Conservation (phyloP, 2,329 filamentous ascomycete genomes). For the Fusarium hainanense region DNA sequence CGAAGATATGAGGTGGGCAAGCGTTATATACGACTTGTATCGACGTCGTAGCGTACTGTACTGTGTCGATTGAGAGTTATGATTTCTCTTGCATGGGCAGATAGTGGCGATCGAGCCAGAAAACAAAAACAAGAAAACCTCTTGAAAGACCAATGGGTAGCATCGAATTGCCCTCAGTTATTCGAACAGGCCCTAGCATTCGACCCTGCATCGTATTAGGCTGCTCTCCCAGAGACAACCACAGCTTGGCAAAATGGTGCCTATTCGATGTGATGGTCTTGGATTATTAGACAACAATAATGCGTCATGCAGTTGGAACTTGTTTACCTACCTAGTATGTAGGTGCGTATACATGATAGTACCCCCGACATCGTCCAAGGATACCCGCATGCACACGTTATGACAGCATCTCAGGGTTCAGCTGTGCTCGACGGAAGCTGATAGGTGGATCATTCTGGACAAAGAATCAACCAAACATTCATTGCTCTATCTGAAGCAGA, state of each 20-base stretch:
- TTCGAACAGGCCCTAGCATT: not conserved
- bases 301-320: not conserved
- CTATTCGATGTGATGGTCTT: conserved; percentile 3
- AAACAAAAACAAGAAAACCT: not conserved
- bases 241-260: not conserved
- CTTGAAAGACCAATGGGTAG: not conserved
- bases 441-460: conserved; percentile 19
- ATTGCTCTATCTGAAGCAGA: conserved; percentile 1
- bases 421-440: conserved; percentile 15
- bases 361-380: conserved; percentile 12
- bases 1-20: conserved; percentile 17
- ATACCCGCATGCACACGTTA: conserved; percentile 30
- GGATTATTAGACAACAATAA: not conserved
- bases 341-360: not conserved
- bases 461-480: not conserved
- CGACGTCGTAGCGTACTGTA: not conserved
- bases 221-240: not conserved
- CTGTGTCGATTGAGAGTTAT: conserved; percentile 17
- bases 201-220: not conserved
- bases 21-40: conserved; percentile 13
- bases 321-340: conserved; percentile 12
- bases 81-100: conserved; percentile 41
- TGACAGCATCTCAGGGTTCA: conserved; percentile 25
- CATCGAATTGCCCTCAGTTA: not conserved
- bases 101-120: not conserved